Percentiles rank a stretch among this genome's conserved stretches.
Conservation (phyloP, 1,139 yeast species). For the Blastobotrys malaysiensis region DNA sequence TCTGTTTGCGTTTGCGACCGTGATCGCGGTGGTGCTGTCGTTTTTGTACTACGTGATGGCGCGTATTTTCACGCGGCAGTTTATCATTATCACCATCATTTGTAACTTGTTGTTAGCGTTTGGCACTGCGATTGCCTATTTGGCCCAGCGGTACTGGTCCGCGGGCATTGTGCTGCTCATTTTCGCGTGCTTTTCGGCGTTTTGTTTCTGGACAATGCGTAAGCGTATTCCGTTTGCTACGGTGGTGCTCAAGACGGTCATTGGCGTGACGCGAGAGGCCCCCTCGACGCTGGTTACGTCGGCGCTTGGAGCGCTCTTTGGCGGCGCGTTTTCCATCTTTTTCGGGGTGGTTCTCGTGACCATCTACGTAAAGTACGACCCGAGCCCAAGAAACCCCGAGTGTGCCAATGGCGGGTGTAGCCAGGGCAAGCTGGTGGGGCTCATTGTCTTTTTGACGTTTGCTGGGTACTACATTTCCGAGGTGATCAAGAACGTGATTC, state of each 20-base stretch:
- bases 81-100: constrained; percentile 66
- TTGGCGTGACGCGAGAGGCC: constrained; percentile 66
- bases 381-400: constrained; percentile 42
- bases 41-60: constrained; percentile 54
- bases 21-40: constrained; percentile 57
- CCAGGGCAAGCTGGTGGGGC: constrained; percentile 60
- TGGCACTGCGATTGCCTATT: constrained; percentile 70
- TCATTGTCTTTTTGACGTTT: constrained; percentile 63
- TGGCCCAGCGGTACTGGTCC: constrained; percentile 55
- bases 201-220: constrained; percentile 71
- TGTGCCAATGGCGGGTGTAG: constrained; percentile 68
- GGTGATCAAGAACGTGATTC: constrained; percentile 78
- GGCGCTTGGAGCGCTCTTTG: constrained; percentile 56
- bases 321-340: constrained; percentile 60
- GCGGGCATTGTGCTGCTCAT: constrained; percentile 69
- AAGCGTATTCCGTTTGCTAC: constrained; percentile 69
- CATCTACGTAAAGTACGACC: constrained; percentile 67
- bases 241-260: constrained; percentile 61
- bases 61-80: constrained; percentile 56
- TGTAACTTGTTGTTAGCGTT: constrained; percentile 63
- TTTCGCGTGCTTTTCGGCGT: constrained; percentile 51
- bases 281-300: constrained; percentile 68
- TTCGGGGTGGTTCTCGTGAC: constrained; percentile 67
- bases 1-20: constrained; percentile 61
- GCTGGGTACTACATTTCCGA: constrained; percentile 85